Base-by-base conservation (phyloP, 805 yeast species). In the Lipomyces starkeyi region DNA sequence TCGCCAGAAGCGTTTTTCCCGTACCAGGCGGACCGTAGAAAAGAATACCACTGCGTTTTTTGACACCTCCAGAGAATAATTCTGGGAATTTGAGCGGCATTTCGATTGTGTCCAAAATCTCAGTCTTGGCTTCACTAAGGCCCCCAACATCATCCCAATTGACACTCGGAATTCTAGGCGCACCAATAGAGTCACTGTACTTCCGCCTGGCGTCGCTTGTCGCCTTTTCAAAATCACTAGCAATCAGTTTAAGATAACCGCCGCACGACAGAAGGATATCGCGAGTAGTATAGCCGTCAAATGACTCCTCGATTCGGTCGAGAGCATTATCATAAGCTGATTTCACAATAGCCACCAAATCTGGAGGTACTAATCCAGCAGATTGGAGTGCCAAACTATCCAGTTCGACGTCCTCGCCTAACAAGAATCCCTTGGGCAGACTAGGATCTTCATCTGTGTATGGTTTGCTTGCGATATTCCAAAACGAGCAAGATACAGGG, bases 1-100 rank as follows among this genome's bases (percentile, higher is more conserved):
- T 95, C 13, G 99, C 99, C 67, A 95, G 83, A 35, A 95, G 82
- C 0, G 99, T 95, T 77, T 95, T 95, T 73, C 99, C 99, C 0
- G 99, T 95, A 29, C 99, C 99, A 0, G 99, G 99, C 0, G 99
- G 99, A 0, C 99, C 99, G 80, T 95, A 95, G 77, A 95, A 93
- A 71, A 95, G 80, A 52, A 95, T 91, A n/a, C 99, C 99, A 75
- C 96, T 89, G 78, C 99, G 85, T 77, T 94, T 94, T 78, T 95
- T 94, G 77, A 95, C 86, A 0, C 98, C 98, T 58, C 88, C 88
- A 61, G 88, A 85, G 79, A 94, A 94, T 65, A 95, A 80, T 73
- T 92, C 97, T 0, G 98, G 98, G 76, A 91, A 93, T 74, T 91
- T 92, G 76, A 94, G 82, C 2, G 99, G 99, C 90, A 94, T 87